Base-by-base conservation (phyloP, 2,329 filamentous ascomycete genomes). In the Aspergillus pseudotamarii region DNA sequence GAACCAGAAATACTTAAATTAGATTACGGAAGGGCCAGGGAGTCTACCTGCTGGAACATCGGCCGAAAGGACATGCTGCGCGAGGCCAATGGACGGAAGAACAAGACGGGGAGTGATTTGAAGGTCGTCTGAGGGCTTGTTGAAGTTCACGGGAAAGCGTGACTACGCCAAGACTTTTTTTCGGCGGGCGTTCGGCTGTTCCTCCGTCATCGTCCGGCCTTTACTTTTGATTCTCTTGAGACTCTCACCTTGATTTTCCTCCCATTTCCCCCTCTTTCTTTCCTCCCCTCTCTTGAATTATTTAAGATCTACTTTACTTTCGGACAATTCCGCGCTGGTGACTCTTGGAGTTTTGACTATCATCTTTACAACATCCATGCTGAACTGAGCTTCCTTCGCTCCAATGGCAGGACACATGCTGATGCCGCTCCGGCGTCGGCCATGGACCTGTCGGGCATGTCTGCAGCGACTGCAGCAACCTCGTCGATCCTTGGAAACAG, bases 401-500 rank as follows among this genome's bases (percentile, higher is more conserved):
- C 58, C 60, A 48, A 63, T 61, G 67, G 41, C 36, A 59, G 60
- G 34, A 63, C 69, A 67, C 57, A 76, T 79, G 73, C 69, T 78
- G 59, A 72, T 70, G 68, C 65, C 72, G 8, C 69, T 76, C 41
- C 71, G 75, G 69, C 77, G 74, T 66, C 72, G 73, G 68, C 70
- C 77, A 63, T 81, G 79, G 79, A 81, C 78, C 65, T 81, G 79
- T 71, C 75, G 71, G 62, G 69, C 71, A 63, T 78, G 76, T 68
- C 66, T 78, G 34, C 67, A 68, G 56, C 73, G 66, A 34, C 66
- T 72, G 57, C 74, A 71, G 55, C 67, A 57, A 58, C 67, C 62
- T 55, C 74, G 70, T 32, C 72, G 73, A 59, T 64, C 70, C 58
- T 71, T 78, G 64, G 73, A 74, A 63, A 76, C 72, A 54, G 75